Base-by-base conservation (phyloP, 306 rosid species). In the Sechiopsis laciniata region DNA sequence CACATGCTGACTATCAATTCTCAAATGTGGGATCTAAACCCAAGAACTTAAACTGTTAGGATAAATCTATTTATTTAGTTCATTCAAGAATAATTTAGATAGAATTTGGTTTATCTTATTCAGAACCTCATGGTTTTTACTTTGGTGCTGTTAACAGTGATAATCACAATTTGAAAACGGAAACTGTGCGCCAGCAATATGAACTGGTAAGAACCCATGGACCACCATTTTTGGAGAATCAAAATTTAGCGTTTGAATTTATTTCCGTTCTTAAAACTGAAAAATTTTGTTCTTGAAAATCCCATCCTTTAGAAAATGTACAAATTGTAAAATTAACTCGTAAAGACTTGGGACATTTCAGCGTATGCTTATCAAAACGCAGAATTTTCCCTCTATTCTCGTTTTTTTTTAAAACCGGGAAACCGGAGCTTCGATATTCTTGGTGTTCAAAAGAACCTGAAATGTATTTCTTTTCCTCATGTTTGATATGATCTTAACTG, bases 181-280 rank as follows among this genome's bases (percentile, higher is more conserved):
- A 94, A 81, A 80, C 88, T 58, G 85, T 94, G 83, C 90, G 73
- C 60, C 95, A 94, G 75, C 97, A 94, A 78, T 94, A 91, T 76
- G 84, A 89, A 84, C 61, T 86, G 91, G 99, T 91, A 82, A 83
- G 88, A 76, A 74, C 63, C 72, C 74, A 45, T 2, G 29, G 1
- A 48, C 56, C 19, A 7, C 19, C 13, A 12, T 19, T 68, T 21
- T 68, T 7, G 73, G 73, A n/a, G n/a, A n/a, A n/a, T n/a, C n/a
- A n/a, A n/a, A n/a, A n/a, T n/a, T n/a, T n/a, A n/a, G n/a, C n/a
- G 29, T 26, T 59, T 50, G 9, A 11, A 26, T 60, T 48, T 48
- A 19, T 8, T 20, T 29, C 21, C 24, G 26, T 76, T 71, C 10
- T 45, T 8, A 9, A 45, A 45, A 45, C 8, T 45, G 50, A 10